A percentile compares a stretch with the other conserved stretches of the same genome.
phyloP scores from a whole-genome alignment of 2,329 filamentous ascomycete genomes.

The Colletotrichum ledebouriae region DNA sequence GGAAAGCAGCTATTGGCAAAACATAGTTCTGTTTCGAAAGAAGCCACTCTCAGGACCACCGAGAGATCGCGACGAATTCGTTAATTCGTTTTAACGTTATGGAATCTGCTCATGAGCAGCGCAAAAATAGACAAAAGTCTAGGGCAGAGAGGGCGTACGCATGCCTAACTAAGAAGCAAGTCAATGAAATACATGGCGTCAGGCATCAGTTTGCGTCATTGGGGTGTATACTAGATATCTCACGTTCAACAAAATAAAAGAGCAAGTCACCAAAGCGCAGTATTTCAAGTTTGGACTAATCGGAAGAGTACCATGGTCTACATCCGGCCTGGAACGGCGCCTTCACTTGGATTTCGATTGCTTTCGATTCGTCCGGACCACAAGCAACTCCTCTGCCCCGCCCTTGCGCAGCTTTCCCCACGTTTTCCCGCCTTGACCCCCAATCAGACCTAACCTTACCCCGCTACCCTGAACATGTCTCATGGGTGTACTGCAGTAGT shows the following conservation, averaged over 20 bases:
- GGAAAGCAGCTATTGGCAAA: conserved; percentile 8
- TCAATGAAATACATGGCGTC: conserved; percentile 14
- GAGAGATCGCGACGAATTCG: background rate
- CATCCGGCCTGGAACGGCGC: background rate
- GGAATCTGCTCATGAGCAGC: conserved; percentile 20
- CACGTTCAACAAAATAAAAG: conserved; percentile 28
- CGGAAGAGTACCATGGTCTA: no score
- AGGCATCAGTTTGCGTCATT: conserved; percentile 16
- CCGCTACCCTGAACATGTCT: conserved; percentile 3
- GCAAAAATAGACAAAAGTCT: conserved; percentile 39
- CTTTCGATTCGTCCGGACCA: background rate
- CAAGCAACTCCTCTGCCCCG: conserved; percentile 4
- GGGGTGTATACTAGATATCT: conserved; percentile 34
- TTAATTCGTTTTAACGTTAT: conserved; percentile 13
- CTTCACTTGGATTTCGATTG: background rate
- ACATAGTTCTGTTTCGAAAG: conserved; percentile 16
- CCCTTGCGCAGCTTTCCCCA: conserved; percentile 16
- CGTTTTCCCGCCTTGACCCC: conserved; percentile 9
- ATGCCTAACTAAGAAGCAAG: conserved; percentile 22
- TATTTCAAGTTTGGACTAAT: no score
- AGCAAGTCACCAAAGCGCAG: conserved; percentile 24
- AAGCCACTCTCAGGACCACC: conserved; percentile 7
- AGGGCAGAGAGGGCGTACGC: conserved; percentile 31
- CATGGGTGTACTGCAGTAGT: background rate
- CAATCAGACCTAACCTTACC: conserved; percentile 15